These are phyloP conservation scores for Fusarium dlaminii DNA, from an alignment of 2,329 filamentous ascomycete genomes.

Conservation along the genomic window DNA sequence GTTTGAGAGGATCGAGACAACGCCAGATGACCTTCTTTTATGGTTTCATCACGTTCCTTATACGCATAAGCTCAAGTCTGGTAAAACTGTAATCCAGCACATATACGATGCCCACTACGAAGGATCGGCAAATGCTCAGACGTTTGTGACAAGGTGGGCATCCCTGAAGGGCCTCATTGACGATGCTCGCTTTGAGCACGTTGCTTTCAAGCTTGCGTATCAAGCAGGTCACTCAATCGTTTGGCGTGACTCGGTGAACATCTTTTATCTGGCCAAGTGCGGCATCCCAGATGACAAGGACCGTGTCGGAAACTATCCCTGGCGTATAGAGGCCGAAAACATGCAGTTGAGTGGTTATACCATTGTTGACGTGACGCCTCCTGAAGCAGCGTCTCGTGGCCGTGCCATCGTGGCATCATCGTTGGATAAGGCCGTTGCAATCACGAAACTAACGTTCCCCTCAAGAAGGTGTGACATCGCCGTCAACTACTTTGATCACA, in stretches of 20 bases:
- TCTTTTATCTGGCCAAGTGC: background rate
- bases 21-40: background rate
- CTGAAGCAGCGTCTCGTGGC: background rate
- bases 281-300: background rate
- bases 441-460: background rate
- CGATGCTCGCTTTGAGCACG: background rate
- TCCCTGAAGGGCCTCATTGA: background rate
- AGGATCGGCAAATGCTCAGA: background rate
- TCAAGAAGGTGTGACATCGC: background rate
- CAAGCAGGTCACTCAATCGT: background rate
- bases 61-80: background rate
- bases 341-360: background rate
- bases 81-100: background rate
- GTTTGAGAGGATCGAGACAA: background rate
- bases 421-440: background rate
- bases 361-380: background rate
- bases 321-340: background rate
- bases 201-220: background rate
- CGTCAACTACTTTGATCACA: background rate
- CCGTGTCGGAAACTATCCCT: background rate
- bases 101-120: background rate
- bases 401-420: background rate
- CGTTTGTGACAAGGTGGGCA: background rate
- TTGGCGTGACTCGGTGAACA: background rate
- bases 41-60: background rate